phyloP scores from a whole-genome alignment of 2,329 filamentous ascomycete genomes.

The Pseudopyrenochaeta lycopersici region DNA sequence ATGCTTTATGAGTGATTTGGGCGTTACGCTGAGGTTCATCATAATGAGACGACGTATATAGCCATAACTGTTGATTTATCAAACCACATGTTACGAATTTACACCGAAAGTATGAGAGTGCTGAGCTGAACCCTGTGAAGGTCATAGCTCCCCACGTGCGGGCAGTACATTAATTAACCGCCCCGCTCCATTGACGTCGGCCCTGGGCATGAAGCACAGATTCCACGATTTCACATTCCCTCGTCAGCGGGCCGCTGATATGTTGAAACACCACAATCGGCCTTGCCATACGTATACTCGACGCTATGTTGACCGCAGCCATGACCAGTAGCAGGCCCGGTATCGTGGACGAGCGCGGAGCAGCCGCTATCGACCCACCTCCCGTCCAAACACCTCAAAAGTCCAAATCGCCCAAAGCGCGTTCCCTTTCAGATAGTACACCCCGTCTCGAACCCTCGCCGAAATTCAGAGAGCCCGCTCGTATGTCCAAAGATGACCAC shows the following conservation, averaged over 20 bases:
- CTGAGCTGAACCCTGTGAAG: not conserved
- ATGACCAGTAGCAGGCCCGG: slow-evolving; percentile 28
- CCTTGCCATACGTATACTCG: slow-evolving; percentile 12
- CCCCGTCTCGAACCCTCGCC: slow-evolving; percentile 57
- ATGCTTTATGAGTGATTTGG: too few species aligned
- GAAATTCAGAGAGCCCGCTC: slow-evolving; percentile 52
- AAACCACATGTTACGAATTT: too few species aligned
- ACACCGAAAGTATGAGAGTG: not conserved
- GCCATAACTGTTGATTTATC: too few species aligned
- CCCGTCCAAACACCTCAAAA: slow-evolving; percentile 44
- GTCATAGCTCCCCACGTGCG: slow-evolving; percentile 23
- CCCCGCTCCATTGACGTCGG: slow-evolving; percentile 32
- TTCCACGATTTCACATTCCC: slow-evolving; percentile 8
- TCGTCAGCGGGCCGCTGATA: slow-evolving; percentile 27
- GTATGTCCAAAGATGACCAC: slow-evolving; percentile 57
- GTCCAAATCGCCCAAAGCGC: slow-evolving; percentile 50
- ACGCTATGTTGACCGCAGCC: slow-evolving; percentile 31
- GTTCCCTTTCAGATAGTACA: slow-evolving; percentile 56
- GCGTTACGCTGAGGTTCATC: too few species aligned
- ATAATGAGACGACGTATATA: too few species aligned
- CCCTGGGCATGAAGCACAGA: slow-evolving; percentile 6
- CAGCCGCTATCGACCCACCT: slow-evolving; percentile 24
- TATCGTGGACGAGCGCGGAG: slow-evolving; percentile 27
- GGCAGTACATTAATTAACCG: slow-evolving; percentile 23
- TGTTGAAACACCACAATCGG: slow-evolving; percentile 25